Conservation (phyloP, 352 stramenopile species). For the Phytophthora lateralis region DNA sequence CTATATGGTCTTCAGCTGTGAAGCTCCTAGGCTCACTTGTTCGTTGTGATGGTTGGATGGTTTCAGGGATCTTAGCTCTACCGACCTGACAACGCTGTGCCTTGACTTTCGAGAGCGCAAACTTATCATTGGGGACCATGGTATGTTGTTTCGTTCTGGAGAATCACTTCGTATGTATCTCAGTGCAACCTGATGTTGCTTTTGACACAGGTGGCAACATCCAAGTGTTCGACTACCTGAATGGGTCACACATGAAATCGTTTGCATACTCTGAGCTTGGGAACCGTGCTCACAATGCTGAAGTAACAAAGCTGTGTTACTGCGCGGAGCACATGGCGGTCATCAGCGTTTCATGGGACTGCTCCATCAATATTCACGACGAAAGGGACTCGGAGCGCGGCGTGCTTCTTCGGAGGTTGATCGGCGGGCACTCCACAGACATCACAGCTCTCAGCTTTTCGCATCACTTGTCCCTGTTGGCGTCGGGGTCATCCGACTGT, state of each 20-base stretch:
- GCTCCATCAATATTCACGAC: conserved; percentile 83
- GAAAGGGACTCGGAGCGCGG: conserved; percentile 83
- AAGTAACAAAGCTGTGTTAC: conserved; percentile 84
- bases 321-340: conserved; percentile 87
- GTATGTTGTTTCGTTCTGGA: conserved; percentile 20
- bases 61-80: conserved; percentile 55
- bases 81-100: conserved; percentile 79
- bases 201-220: conserved; percentile 57
- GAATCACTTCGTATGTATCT: conserved; percentile 3
- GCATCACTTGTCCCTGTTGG: conserved; percentile 75
- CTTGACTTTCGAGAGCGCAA: conserved; percentile 87
- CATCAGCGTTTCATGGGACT: conserved; percentile 84
- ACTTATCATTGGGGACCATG: conserved; percentile 86
- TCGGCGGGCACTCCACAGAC: conserved; percentile 73
- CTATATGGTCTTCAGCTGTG: neutral
- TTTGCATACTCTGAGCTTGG: conserved; percentile 74
- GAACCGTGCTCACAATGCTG: conserved; percentile 67
- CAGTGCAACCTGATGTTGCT: conserved; percentile 1
- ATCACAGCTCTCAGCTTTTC: conserved; percentile 84
- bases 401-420: conserved; percentile 74
- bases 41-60: neutral
- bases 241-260: conserved; percentile 87
- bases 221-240: conserved; percentile 89
- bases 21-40: neutral
- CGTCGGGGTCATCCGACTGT: conserved; percentile 71